Evolutionary conservation across 1,284 basidiomycete species (phyloP), one percentile per base, ranked within the genome.

Genomic region (Quambalaria eucalypti): DNA sequence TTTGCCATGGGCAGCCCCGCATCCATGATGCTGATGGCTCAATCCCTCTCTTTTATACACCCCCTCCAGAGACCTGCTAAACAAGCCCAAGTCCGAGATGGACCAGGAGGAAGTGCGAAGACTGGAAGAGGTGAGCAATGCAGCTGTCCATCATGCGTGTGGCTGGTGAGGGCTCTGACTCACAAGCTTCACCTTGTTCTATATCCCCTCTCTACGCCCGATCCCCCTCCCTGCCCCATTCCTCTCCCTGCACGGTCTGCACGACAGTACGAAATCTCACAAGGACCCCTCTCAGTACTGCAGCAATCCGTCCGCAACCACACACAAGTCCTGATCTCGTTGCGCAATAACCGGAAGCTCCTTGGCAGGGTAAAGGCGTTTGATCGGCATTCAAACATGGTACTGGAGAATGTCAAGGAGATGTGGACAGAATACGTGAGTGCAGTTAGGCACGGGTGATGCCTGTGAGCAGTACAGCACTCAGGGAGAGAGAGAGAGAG

Each of bases 351-450:
- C 82, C 96, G 95, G 80, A 99, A 99, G 78, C 81, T 99, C 29
- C 82, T 99, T 57, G 95, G 90, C 39, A 84, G 93, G 56, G 93
- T 98, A 57, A 99, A 99, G 78, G 95, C 95, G 0, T 99, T 99
- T 78, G 95, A 99, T 78, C 82, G 95, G 73, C 95, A 99, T 78
- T 88, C 88, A 66, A 99, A 99, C 77, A 97, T 99, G 93, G 95
- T 75, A 7, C 58, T 75, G 12, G 73, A 75, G 51, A 75, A 74
- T 33, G 73, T 75, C 28, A 75, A 75, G 57, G 73, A 75, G 88
- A 96, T 96, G 93, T 98, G 95, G 95, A 96, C 92, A 28, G 95
- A 99, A 77, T 79, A 87, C 25, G 61, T 64, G 57, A 52, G 61
- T 56, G n/a, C 4, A 14, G 54, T 36, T 39, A 23, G 29, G 26